Conservation (phyloP, 73 alveolate genomes). For the Tetrahymena thermophila region DNA sequence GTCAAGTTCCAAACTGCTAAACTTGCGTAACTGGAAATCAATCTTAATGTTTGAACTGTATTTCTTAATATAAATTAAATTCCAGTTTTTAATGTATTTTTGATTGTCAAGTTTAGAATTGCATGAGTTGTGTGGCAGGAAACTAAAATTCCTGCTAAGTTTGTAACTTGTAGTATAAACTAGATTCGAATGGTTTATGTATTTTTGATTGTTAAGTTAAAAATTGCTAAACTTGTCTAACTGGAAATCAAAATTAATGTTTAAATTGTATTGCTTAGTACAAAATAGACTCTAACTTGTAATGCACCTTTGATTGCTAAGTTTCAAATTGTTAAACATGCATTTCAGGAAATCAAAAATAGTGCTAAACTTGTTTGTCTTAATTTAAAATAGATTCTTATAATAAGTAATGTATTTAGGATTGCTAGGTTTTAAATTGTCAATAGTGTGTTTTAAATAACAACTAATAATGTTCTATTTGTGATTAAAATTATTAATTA, state of each 20-base stretch:
- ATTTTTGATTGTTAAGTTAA: background rate
- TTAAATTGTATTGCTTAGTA: background rate
- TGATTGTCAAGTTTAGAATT: background rate
- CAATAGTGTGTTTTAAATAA: background rate
- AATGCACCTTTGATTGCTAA: background rate
- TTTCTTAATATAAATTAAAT: background rate
- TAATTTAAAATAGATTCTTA: background rate
- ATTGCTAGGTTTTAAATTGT: background rate
- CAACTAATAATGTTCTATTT: background rate
- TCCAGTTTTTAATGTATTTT: background rate
- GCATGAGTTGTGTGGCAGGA: background rate
- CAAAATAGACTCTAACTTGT: background rate
- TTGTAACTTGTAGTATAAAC: background rate
- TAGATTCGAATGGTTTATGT: background rate
- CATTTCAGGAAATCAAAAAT: background rate
- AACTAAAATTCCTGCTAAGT: background rate
- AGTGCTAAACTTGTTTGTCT: background rate
- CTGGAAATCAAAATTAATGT: background rate
- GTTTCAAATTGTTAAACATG: background rate
- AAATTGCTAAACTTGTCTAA: background rate
- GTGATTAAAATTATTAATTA: background rate
- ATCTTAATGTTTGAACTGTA: background rate
- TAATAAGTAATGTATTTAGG: background rate
- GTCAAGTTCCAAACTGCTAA: background rate
- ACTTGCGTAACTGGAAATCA: background rate